Evolutionary conservation across 306 rosid genomes (phyloP), one percentile per base, ranked within the genome.

Genomic region (Corylus avellana): DNA sequence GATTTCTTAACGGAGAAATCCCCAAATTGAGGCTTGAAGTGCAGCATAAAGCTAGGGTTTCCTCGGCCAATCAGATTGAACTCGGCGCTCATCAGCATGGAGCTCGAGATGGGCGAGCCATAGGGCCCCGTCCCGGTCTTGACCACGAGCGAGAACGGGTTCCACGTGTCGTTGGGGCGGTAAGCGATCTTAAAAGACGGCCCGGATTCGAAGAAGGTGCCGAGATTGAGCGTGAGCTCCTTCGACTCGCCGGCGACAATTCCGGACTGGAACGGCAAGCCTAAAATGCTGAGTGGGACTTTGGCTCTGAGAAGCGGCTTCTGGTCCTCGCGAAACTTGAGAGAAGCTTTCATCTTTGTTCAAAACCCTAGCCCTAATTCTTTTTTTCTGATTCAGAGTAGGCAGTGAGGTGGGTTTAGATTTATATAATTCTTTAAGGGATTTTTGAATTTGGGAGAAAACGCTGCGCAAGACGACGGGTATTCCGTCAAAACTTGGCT

Each of bases 1-100:
- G 96, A 81, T 74, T 95, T 95, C 89, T 87, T 95, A 72, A 92
- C 74, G 11, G 97, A 87, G 85, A 92, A 95, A 78, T 95, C 98
- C 8, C 98, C 98, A 32, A 91, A 84, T 1, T 77, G 83, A 3
- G 98, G 98, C 72, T 92, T 92, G 79, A 95, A 88, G 69, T 95
- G 94, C 49, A 95, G 97, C 98, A 91, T 92, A 82, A 95, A 95
- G 63, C 82, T 58, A 2, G 98, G 97, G 54, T 76, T 86, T 9
- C 86, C 90, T 18, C 77, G 76, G 58, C 51, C 73, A 42, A 91
- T 80, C n/a, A 92, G 46, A 70, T 84, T 89, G 89, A 92, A 92
- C 51, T 95, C 92, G 35, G 97, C 93, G 79, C 92, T 90, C 96
- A 92, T 91, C 25, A 87, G 63, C 96, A 92, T 88, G 37, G 98